A percentile compares a stretch with the other conserved stretches of the same genome.
These are phyloP conservation scores for Huntiella bhutanensis DNA, from an alignment of 2,329 filamentous ascomycete genomes.

Conservation along the genomic window DNA sequence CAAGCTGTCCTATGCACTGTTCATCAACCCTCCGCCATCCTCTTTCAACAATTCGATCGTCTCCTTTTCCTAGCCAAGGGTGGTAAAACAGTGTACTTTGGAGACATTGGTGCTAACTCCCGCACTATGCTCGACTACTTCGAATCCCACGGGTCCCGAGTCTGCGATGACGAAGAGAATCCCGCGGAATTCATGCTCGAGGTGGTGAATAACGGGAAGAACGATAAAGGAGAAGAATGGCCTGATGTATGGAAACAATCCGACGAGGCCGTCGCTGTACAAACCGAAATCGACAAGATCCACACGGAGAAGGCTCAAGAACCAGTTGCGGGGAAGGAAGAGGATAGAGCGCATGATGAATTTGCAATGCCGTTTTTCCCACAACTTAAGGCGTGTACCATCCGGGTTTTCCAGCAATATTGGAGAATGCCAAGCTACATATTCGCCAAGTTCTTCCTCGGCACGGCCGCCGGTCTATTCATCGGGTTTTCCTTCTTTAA, in stretches of 20 bases:
- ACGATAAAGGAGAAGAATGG: slow-evolving; percentile 36
- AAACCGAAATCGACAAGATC: slow-evolving; percentile 45
- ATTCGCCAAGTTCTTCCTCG: slow-evolving; percentile 50
- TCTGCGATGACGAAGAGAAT: slow-evolving; percentile 43
- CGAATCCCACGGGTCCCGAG: slow-evolving; percentile 39
- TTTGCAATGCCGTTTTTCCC: slow-evolving; percentile 56
- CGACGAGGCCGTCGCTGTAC: slow-evolving; percentile 29
- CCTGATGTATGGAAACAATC: slow-evolving; percentile 43
- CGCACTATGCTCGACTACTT: slow-evolving; percentile 43
- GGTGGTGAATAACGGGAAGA: slow-evolving; percentile 24
- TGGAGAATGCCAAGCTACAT: slow-evolving; percentile 67
- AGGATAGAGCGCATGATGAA: slow-evolving; percentile 30
- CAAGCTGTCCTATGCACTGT: slow-evolving; percentile 37
- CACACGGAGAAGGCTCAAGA: slow-evolving; percentile 27
- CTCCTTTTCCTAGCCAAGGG: slow-evolving; percentile 45
- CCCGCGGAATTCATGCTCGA: slow-evolving; percentile 61
- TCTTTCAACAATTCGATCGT: slow-evolving; percentile 39
- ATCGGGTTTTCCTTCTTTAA: slow-evolving; percentile 56
- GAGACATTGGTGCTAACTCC: slow-evolving; percentile 43
- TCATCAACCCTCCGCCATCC: slow-evolving; percentile 33
- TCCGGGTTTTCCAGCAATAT: slow-evolving; percentile 63
- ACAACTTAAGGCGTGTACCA: slow-evolving; percentile 46
- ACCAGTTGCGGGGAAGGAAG: slow-evolving; percentile 3
- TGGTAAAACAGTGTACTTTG: slow-evolving; percentile 51
- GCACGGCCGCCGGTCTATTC: slow-evolving; percentile 42